Conservation (phyloP, 345 rosid genomes). For the Microthlaspi erraticum region DNA sequence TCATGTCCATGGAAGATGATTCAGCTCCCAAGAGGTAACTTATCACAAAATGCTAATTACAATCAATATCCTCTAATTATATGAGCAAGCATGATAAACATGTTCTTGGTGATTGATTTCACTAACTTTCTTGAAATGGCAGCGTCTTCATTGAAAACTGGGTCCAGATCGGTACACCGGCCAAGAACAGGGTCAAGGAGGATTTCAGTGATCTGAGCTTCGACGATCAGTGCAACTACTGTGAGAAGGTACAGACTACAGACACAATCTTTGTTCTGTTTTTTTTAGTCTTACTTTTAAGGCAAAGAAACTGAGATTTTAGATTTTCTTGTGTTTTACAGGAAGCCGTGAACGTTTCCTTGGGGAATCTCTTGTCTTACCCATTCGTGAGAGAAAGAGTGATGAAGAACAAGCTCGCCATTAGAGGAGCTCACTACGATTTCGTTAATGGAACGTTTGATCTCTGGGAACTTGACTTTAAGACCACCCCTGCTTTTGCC, state of each 20-base stretch:
- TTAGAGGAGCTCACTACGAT: conserved; percentile 82
- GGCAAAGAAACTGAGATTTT: conserved; percentile 1
- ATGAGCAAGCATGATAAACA: conserved; percentile 5
- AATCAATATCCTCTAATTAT: not conserved
- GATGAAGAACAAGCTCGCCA: conserved; percentile 51
- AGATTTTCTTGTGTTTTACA: conserved; percentile 39
- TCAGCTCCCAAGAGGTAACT: conserved; percentile 41
- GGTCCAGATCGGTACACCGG: conserved; percentile 79
- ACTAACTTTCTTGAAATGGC: conserved; percentile 37
- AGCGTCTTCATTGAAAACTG: conserved; percentile 92
- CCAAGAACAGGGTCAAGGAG: conserved; percentile 73
- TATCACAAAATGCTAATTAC: not conserved
- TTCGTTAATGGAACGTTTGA: conserved; percentile 71
- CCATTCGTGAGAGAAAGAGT: conserved; percentile 77
- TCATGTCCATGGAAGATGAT: conserved; percentile 60
- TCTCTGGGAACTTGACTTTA: conserved; percentile 78
- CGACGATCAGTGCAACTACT: conserved; percentile 73
- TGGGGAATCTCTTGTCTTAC: conserved; percentile 74
- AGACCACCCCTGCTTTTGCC: conserved; percentile 48
- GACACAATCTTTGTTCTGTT: conserved; percentile 2
- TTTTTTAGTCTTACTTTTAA: not conserved
- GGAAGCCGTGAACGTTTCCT: conserved; percentile 83
- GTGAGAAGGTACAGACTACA: conserved; percentile 69
- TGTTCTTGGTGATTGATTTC: not conserved
- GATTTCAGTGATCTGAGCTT: conserved; percentile 50